Conservation (phyloP, 805 yeast genomes). For the Metschnikowia gelsemii region DNA sequence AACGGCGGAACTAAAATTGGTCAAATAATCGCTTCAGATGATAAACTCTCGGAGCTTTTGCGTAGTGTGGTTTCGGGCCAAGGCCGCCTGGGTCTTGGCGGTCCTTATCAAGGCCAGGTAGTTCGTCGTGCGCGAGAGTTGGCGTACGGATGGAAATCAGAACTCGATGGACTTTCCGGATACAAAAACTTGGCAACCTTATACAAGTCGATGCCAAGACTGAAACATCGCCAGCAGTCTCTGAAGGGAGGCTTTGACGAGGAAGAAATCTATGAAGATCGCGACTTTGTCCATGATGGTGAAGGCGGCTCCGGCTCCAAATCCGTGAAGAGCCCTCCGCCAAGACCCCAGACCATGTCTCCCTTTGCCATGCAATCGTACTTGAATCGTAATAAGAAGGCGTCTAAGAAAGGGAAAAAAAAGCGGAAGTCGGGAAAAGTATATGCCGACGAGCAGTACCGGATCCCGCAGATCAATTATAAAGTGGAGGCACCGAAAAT, state of each 20-base stretch:
- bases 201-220: constrained; percentile 44
- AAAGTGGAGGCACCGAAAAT: constrained; percentile 73
- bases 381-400: constrained; percentile 17
- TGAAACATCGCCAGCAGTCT: constrained; percentile 8
- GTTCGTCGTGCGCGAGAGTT: constrained; percentile 48
- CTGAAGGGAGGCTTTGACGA: too few species aligned
- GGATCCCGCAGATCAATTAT: constrained; percentile 68
- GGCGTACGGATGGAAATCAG: constrained; percentile 67
- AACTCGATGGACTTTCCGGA: constrained; percentile 49
- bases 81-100: constrained; percentile 35
- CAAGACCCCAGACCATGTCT: constrained; percentile 27
- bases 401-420: constrained; percentile 6
- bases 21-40: constrained; percentile 57
- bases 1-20: constrained; percentile 37
- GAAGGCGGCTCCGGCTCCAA: constrained; percentile 7
- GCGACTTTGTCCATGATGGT: constrained; percentile 8
- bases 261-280: too few species aligned
- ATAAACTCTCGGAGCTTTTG: constrained; percentile 63
- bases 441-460: constrained; percentile 50
- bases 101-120: constrained; percentile 42
- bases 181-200: constrained; percentile 50
- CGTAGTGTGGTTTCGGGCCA: constrained; percentile 45
- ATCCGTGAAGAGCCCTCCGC: constrained; percentile 19
- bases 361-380: constrained; percentile 21
- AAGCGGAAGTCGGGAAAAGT: constrained; percentile 16